phyloP scores from a whole-genome alignment of 768 basidiomycete genomes.

The Agrocybe chaxingu region DNA sequence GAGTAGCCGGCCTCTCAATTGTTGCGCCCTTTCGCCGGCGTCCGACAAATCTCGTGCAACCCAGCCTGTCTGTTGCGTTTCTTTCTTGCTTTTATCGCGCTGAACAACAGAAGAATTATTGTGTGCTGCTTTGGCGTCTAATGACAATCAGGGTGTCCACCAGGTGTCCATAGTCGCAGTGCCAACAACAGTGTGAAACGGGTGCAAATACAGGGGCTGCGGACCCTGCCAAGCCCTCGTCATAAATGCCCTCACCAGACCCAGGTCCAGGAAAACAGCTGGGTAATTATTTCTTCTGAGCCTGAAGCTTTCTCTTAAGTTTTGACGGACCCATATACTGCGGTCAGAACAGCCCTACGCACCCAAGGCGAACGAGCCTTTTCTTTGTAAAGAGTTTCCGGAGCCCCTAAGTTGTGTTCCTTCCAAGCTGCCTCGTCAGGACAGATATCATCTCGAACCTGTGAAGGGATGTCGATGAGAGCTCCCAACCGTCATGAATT shows the following conservation, averaged over 20 bases:
- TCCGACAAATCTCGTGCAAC: constrained; percentile 1
- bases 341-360: no score
- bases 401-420: no score
- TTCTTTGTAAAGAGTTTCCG: no score
- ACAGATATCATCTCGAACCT: not conserved
- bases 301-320: no score
- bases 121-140: not conserved
- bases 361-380: no score
- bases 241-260: not conserved
- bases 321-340: no score
- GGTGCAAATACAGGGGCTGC: not conserved
- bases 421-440: not conserved
- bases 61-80: no score
- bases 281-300: no score
- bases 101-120: no score
- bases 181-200: constrained; percentile 7
- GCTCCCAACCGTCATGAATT: not conserved
- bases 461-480: not conserved
- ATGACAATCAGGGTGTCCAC: not conserved
- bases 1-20: not conserved
- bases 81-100: no score
- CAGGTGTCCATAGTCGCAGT: constrained; percentile 1
- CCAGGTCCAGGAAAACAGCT: no score
- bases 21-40: not conserved
- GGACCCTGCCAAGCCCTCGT: constrained; percentile 10